phyloP scores from a whole-genome alignment of 169 alveolate species.

The Cryptosporidium meleagridis region DNA sequence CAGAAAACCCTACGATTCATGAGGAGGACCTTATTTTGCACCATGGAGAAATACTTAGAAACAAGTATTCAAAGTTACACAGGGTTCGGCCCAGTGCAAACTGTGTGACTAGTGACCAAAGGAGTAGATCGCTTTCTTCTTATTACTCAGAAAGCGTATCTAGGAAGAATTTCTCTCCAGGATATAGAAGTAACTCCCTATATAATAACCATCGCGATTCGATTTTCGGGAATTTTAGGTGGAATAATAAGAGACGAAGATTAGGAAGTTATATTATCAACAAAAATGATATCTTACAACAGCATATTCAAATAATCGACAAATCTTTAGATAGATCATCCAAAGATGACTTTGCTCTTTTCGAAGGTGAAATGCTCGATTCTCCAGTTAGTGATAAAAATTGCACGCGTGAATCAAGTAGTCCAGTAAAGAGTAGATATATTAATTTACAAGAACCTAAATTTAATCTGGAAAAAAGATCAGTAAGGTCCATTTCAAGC shows the following conservation, averaged over 20 bases:
- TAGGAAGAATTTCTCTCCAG: conserved; percentile 7
- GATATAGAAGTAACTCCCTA: conserved; percentile 50
- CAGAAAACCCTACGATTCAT: conserved; percentile 4
- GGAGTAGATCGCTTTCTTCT: conserved; percentile 65
- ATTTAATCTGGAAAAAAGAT: not conserved
- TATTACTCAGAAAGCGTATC: conserved; percentile 25
- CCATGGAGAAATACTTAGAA: conserved; percentile 56
- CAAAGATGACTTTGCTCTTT: not conserved
- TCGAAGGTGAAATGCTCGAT: not conserved
- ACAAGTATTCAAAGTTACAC: conserved; percentile 20
- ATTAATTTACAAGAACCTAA: not conserved
- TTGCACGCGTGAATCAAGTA: not conserved
- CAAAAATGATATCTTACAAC: conserved; percentile 50
- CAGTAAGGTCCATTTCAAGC: not conserved
- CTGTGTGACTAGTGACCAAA: not conserved
- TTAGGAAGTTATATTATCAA: conserved; percentile 39
- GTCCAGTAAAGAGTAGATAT: not conserved
- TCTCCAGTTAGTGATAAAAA: not conserved
- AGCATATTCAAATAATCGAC: conserved; percentile 58
- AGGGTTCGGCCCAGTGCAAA: not conserved
- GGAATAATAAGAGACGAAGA: conserved; percentile 34
- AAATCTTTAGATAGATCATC: conserved; percentile 44
- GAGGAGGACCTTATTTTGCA: conserved; percentile 45
- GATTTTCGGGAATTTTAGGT: not conserved
- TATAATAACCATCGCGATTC: not conserved